Evolutionary conservation across 1,284 basidiomycete species (phyloP).

Genomic region (Naganishia cerealis): DNA sequence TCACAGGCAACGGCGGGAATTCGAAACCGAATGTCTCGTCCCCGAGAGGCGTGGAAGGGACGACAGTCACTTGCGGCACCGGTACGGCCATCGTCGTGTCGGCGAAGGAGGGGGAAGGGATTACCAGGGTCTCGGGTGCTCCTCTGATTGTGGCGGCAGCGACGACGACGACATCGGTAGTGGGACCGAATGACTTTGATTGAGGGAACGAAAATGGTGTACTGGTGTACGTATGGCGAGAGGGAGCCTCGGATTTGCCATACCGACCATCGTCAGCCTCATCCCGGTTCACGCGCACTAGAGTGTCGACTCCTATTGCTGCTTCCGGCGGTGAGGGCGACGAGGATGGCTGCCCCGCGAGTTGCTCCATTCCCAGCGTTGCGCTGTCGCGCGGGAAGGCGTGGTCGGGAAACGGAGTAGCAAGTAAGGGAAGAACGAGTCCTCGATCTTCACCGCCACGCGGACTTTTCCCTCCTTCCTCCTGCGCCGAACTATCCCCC

Average conservation of each 20-base stretch:
- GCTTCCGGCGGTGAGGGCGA: too few species aligned
- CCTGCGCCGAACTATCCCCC: neutral
- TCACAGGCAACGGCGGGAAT: too few species aligned
- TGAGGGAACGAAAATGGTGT: neutral
- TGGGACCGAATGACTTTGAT: neutral
- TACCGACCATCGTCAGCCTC: neutral
- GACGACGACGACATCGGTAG: neutral
- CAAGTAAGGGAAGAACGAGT: neutral
- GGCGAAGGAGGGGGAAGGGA: too few species aligned
- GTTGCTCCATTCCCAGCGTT: too few species aligned
- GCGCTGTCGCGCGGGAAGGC: neutral
- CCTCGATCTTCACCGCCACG: neutral
- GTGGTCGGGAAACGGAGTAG: neutral
- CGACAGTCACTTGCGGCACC: neutral
- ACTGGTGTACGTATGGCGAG: neutral
- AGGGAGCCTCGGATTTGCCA: neutral
- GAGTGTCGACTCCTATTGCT: too few species aligned
- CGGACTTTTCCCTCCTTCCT: neutral
- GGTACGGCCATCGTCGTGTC: neutral
- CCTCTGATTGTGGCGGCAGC: neutral
- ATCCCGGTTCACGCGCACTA: neutral
- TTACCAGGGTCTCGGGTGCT: too few species aligned
- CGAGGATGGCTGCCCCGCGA: too few species aligned
- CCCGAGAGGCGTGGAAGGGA: neutral
- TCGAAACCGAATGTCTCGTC: neutral